Conservation (phyloP, 345 rosid genomes). For the Excoecaria cochinchinensis region DNA sequence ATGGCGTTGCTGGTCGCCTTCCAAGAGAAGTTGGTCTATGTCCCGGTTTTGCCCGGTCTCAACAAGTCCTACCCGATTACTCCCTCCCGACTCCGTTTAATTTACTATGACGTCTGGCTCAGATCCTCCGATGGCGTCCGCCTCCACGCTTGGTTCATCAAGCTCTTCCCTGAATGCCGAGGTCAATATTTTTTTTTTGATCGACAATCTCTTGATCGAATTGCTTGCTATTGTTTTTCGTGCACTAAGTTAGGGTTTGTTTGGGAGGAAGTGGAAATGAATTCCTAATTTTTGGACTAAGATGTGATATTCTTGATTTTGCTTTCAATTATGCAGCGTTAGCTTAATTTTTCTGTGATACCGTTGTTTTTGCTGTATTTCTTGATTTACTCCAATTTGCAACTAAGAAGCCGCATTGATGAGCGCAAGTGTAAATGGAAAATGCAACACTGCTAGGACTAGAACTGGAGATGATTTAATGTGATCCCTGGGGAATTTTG, state of each 20-base stretch:
- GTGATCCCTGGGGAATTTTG: background rate
- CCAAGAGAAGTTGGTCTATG: conserved; percentile 93
- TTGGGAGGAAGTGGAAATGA: background rate
- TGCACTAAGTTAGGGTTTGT: conserved; percentile 28
- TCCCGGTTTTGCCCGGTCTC: conserved; percentile 91
- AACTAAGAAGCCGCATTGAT: background rate
- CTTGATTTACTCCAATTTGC: background rate
- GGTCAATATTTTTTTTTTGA: conserved; percentile 36
- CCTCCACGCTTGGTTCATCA: conserved; percentile 98
- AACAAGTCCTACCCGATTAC: conserved; percentile 80
- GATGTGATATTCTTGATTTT: background rate
- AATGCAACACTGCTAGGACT: background rate
- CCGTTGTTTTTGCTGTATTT: background rate
- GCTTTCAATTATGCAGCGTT: background rate
- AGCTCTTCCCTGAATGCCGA: conserved; percentile 69
- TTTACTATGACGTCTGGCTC: conserved; percentile 95
- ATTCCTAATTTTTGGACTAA: background rate
- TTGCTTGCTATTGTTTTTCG: background rate
- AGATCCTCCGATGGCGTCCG: conserved; percentile 85
- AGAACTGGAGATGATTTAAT: background rate
- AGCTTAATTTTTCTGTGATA: background rate
- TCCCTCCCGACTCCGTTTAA: conserved; percentile 75
- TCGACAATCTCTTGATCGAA: background rate
- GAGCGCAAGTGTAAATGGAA: background rate
- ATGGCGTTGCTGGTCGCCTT: conserved; percentile 90